Evolutionary conservation across 306 rosid genomes (phyloP).

Genomic region (Prunus mume): DNA sequence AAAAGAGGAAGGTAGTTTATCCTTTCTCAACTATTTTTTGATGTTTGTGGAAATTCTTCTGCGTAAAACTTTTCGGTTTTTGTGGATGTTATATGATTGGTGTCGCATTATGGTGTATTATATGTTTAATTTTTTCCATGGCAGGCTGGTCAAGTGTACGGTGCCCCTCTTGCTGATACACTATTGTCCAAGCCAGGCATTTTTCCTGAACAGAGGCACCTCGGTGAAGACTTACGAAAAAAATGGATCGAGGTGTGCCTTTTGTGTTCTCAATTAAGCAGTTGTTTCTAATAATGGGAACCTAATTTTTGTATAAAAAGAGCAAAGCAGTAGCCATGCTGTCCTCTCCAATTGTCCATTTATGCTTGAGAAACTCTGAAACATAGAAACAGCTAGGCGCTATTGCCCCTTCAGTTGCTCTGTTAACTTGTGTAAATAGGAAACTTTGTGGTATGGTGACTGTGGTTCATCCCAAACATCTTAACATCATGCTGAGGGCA

Average conservation of each 20-base stretch:
- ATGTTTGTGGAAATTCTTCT: constrained; percentile 2
- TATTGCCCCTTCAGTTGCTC: not conserved
- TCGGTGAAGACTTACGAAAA: constrained; percentile 75
- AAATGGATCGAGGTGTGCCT: constrained; percentile 90
- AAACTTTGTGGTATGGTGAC: not conserved
- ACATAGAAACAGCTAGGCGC: not conserved
- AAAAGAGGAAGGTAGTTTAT: constrained; percentile 81
- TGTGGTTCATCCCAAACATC: not conserved
- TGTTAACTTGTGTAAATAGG: not conserved
- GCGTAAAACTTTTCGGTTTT: not conserved
- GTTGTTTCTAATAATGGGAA: not conserved
- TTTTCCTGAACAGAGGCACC: constrained; percentile 75
- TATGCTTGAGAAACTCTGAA: not conserved
- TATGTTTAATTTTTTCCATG: constrained; percentile 23
- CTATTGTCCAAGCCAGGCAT: constrained; percentile 71
- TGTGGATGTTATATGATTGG: constrained; percentile 1
- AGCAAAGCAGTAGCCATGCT: not conserved
- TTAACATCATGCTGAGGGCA: not conserved
- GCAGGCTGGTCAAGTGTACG: constrained; percentile 98
- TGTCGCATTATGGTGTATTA: constrained; percentile 23
- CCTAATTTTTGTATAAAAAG: not conserved
- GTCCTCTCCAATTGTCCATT: not conserved
- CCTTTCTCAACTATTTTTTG: constrained; percentile 11
- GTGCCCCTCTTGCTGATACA: constrained; percentile 81
- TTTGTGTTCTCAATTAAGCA: not conserved